Conservation (phyloP, 495 filamentous ascomycete species). For the Podospora pseudocomata region DNA sequence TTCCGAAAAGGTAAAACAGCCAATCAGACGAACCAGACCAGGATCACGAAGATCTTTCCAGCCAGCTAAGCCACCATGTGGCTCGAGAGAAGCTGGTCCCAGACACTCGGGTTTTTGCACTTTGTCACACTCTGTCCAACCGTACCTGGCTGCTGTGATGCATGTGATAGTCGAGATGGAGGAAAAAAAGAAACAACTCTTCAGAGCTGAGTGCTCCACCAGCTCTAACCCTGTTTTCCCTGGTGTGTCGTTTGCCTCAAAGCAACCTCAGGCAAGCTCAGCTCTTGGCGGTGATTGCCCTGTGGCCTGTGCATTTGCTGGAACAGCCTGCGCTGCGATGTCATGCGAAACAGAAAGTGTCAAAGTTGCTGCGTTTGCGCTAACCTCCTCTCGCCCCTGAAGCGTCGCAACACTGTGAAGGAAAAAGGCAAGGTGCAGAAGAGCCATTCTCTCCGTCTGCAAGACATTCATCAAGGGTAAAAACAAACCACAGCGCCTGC, state of each 20-base stretch:
- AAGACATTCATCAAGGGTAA: neutral
- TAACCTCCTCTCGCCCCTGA: neutral
- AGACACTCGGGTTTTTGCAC: constrained; percentile 24
- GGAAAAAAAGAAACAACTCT: neutral
- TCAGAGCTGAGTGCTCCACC: neutral
- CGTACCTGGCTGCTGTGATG: neutral
- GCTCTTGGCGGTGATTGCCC: constrained; percentile 4
- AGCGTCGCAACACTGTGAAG: neutral
- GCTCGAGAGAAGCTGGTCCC: constrained; percentile 20
- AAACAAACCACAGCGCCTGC: constrained; percentile 2
- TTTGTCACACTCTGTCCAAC: constrained; percentile 3
- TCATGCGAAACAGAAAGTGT: neutral
- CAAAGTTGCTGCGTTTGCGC: neutral
- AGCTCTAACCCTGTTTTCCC: neutral
- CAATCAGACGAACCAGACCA: constrained; percentile 8
- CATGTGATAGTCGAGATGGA: neutral
- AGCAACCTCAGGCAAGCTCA: neutral
- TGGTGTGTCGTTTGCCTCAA: neutral
- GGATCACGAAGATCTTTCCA: constrained; percentile 4
- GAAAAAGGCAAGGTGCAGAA: constrained; percentile 1
- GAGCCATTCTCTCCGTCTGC: neutral
- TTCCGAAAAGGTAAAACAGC: neutral
- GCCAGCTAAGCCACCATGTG: constrained; percentile 19
- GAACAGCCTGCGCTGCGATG: constrained; percentile 1
- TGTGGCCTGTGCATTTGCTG: constrained; percentile 11